These are phyloP conservation scores for Asterella californica DNA, from an alignment of 225 moss, liverwort and hornwort genomes.

Conservation along the genomic window DNA sequence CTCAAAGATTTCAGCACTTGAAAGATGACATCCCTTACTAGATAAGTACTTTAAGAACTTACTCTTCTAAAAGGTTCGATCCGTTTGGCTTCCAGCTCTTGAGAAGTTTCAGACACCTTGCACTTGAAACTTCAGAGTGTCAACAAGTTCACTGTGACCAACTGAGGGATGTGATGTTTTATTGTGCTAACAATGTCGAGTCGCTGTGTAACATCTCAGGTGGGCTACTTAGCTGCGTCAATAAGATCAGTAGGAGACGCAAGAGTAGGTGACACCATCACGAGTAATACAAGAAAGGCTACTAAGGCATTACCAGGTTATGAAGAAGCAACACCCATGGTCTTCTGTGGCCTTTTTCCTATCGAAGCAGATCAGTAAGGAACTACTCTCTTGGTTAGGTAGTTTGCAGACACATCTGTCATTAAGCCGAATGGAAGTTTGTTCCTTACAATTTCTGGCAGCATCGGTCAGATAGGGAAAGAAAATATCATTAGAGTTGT, in stretches of 20 bases:
- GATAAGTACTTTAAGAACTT: too few relatives aligned
- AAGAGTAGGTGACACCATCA: constrained; percentile 94
- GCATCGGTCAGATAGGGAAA: background rate
- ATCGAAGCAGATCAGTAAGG: constrained; percentile 83
- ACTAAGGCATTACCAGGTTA: constrained; percentile 72
- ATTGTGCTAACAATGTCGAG: background rate
- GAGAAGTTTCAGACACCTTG: too few relatives aligned
- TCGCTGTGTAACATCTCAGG: constrained; percentile 16
- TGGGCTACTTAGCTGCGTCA: constrained; percentile 84
- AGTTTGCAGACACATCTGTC: background rate
- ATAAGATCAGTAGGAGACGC: constrained; percentile 95
- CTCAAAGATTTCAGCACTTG: too few relatives aligned
- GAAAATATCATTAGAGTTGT: background rate
- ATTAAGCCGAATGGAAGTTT: background rate
- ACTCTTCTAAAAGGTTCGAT: too few relatives aligned
- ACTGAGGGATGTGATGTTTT: background rate
- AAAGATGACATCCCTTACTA: too few relatives aligned
- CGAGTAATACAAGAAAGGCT: constrained; percentile 65
- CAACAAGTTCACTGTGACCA: background rate
- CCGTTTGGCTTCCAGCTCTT: too few relatives aligned
- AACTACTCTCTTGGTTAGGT: background rate
- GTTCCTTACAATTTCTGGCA: background rate
- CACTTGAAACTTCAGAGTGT: too few relatives aligned
- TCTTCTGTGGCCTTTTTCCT: constrained; percentile 93
- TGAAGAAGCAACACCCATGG: constrained; percentile 94